Evolutionary conservation across 306 rosid species (phyloP), one percentile per base, ranked within the genome.

Genomic region (Inga leiocalycina): DNA sequence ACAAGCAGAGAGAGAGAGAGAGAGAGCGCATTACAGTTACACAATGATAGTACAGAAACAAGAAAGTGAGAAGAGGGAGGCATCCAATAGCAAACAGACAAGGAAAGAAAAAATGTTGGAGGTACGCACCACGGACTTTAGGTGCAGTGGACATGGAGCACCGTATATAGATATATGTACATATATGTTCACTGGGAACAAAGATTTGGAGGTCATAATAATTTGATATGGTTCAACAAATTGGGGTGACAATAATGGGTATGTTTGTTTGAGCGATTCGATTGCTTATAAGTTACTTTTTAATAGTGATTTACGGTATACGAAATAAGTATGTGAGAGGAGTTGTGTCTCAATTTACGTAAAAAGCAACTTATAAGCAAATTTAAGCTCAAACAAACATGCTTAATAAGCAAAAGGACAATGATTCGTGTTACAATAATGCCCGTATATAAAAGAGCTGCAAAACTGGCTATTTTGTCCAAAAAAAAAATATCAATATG

Each of bases 401-500:
- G n/a, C n/a, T n/a, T n/a, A n/a, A 34, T 41, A 11, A 56, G 59
- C 49, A 46, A 70, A 59, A 80, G 62, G 79, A 76, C 84, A 84
- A 48, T 70, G 64, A 80, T 80, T 80, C 75, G 43, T 69, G 73
- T 84, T 35, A 37, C 17, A 52, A 84, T 76, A 77, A 71, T 51
- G 44, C 39, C 48, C 67, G 51, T 39, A 39, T 39, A 39, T 39
- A 6, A 43, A 45, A 48, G 46, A 34, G 66, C 49, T 14, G 22
- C 74, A 6, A 54, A 6, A 54, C 19, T 54, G 73, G 14, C 5
- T 8, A 37, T n/a, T 34, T 13, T 16, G n/a, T n/a, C n/a, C n/a
- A n/a, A n/a, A n/a, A n/a, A n/a, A n/a, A n/a, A n/a, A 27, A 27
- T 27, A 27, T 27, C 30, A 34, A 67, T 22, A 66, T 24, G 27